Percentiles rank a stretch among this genome's conserved stretches.
These are phyloP conservation scores for Taiozyma sp. DNA, from an alignment of 1,139 yeast species.

Conservation along the genomic window DNA sequence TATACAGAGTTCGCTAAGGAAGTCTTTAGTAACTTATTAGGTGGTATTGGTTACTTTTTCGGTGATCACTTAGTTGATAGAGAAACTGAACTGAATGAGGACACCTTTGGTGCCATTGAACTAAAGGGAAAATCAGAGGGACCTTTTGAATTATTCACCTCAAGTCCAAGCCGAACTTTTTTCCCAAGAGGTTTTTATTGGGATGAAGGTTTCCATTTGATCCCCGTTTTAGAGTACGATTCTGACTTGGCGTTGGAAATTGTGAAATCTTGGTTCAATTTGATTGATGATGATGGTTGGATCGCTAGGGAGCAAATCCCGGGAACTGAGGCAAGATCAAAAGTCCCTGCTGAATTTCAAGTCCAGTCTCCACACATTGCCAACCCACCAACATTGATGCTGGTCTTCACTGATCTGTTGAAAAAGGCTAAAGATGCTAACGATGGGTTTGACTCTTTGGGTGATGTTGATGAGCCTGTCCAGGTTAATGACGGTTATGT, in stretches of 20 bases:
- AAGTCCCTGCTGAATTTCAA: constrained; percentile 83
- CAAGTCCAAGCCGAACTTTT: constrained; percentile 90
- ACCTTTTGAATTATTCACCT: constrained; percentile 66
- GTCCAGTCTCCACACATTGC: constrained; percentile 89
- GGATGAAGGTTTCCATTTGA: constrained; percentile 97
- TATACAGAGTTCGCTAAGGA: constrained; percentile 65
- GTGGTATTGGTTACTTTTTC: constrained; percentile 84
- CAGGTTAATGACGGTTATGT: constrained; percentile 18
- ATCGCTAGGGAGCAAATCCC: constrained; percentile 92
- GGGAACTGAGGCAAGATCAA: constrained; percentile 85
- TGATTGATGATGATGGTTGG: constrained; percentile 96
- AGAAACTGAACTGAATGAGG: constrained; percentile 59
- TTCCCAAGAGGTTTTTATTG: constrained; percentile 97
- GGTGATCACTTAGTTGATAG: constrained; percentile 89
- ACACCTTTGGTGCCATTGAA: constrained; percentile 49
- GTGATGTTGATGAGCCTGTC: constrained; percentile 23
- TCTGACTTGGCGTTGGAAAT: constrained; percentile 80
- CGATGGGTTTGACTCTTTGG: constrained; percentile 10
- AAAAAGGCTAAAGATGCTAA: constrained; percentile 35
- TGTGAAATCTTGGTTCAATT: constrained; percentile 77
- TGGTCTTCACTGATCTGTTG: constrained; percentile 66
- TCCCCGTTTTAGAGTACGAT: constrained; percentile 80
- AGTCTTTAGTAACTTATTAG: constrained; percentile 73
- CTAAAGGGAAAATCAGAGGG: constrained; percentile 52
- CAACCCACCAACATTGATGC: constrained; percentile 91